Evolutionary conservation across 192 early-diverging fungal species (phyloP).

Genomic region (Dissophora ornata): DNA sequence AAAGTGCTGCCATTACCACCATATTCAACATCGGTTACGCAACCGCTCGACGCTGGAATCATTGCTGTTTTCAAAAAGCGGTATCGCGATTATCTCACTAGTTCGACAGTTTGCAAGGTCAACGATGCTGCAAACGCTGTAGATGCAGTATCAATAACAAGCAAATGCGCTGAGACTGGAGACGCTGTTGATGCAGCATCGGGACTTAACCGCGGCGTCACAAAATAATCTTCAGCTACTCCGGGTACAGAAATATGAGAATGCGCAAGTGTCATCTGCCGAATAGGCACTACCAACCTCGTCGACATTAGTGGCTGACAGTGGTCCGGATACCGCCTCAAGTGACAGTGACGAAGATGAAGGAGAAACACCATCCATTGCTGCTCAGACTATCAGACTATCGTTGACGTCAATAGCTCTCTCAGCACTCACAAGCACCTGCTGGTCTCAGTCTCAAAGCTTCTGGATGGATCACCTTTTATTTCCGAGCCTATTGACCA

Average conservation of each 20-base stretch:
- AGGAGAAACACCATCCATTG: too few species aligned
- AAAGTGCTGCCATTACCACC: neutral
- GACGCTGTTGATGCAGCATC: too few species aligned
- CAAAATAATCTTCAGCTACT: neutral
- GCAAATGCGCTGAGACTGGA: neutral
- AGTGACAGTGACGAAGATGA: too few species aligned
- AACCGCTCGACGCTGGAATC: too few species aligned
- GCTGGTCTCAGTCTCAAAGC: too few species aligned
- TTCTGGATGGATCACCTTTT: slow-evolving; percentile 3
- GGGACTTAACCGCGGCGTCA: too few species aligned
- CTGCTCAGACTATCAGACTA: too few species aligned
- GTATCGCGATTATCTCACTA: neutral
- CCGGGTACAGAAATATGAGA: neutral
- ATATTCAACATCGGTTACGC: too few species aligned
- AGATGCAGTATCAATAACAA: neutral
- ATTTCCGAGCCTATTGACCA: neutral
- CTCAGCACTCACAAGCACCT: too few species aligned
- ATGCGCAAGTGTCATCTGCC: neutral
- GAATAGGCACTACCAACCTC: neutral
- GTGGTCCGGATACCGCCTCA: neutral
- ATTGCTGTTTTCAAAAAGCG: too few species aligned
- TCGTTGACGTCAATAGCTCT: too few species aligned
- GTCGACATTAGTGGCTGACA: neutral
- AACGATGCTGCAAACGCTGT: too few species aligned
- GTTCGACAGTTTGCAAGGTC: neutral